Conservation (phyloP, 345 rosid species). For the Punica granatum region DNA sequence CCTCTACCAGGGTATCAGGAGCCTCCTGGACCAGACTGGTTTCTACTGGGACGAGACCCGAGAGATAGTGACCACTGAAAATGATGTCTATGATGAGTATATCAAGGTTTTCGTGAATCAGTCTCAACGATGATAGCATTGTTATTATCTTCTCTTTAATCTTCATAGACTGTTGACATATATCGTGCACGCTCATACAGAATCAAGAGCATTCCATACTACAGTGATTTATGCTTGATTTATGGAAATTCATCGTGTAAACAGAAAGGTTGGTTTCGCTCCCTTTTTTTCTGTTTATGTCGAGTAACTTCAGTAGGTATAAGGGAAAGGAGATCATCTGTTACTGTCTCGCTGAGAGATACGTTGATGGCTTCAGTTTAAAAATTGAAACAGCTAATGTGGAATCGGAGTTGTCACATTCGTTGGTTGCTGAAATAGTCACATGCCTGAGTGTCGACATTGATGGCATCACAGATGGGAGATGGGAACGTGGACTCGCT, state of each 20-base stretch:
- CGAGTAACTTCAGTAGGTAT: background rate
- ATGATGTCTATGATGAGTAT: slow-evolving; percentile 56
- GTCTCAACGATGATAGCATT: background rate
- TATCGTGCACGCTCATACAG: slow-evolving; percentile 54
- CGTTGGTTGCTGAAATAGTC: slow-evolving; percentile 18
- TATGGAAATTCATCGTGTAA: slow-evolving; percentile 38
- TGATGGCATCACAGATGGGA: slow-evolving; percentile 18
- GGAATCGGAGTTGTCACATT: slow-evolving; percentile 14
- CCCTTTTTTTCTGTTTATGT: background rate
- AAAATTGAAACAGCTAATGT: slow-evolving; percentile 20
- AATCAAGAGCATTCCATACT: slow-evolving; percentile 59
- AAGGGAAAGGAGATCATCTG: background rate
- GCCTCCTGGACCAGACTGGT: slow-evolving; percentile 45
- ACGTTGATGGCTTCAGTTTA: background rate
- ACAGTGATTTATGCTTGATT: slow-evolving; percentile 53
- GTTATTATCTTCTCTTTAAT: background rate
- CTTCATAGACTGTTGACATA: background rate
- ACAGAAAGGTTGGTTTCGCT: slow-evolving; percentile 36
- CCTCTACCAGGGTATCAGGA: slow-evolving; percentile 50
- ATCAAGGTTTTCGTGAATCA: slow-evolving; percentile 43
- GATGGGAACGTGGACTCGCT: slow-evolving; percentile 23
- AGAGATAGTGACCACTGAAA: slow-evolving; percentile 63
- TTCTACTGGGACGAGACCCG: slow-evolving; percentile 63
- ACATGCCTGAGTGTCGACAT: slow-evolving; percentile 5
- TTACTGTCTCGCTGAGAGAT: background rate